These are phyloP conservation scores for Oldenlandia corymbosa DNA, from an alignment of 257 asterid species.

Conservation along the genomic window DNA sequence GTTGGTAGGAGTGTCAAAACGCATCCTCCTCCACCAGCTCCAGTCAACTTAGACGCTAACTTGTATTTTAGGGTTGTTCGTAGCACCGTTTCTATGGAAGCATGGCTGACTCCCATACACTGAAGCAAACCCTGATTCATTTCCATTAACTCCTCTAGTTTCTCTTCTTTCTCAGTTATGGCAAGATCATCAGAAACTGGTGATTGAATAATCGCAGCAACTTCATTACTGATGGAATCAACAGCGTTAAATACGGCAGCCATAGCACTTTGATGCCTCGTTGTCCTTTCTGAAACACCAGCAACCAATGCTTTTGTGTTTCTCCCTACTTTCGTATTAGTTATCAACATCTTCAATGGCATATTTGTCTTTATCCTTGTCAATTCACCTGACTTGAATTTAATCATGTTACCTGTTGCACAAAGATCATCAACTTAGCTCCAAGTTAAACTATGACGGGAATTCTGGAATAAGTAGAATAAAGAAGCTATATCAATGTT, in stretches of 20 bases:
- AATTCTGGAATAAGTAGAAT: neutral
- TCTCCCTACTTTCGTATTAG: conserved; percentile 89
- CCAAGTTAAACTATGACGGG: conserved; percentile 12
- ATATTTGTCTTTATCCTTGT: conserved; percentile 75
- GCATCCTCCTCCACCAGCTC: conserved; percentile 99
- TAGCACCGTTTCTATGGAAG: conserved; percentile 77
- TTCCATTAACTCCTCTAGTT: conserved; percentile 77
- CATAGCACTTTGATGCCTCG: conserved; percentile 76
- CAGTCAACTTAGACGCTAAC: conserved; percentile 78
- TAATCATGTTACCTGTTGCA: conserved; percentile 82
- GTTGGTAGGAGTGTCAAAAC: conserved; percentile 84
- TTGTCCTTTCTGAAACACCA: conserved; percentile 70
- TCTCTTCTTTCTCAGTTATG: conserved; percentile 89
- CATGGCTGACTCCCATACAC: conserved; percentile 96
- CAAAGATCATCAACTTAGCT: conserved; percentile 13
- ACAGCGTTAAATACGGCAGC: conserved; percentile 75
- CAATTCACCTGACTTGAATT: conserved; percentile 74
- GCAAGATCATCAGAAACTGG: conserved; percentile 83
- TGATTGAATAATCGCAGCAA: conserved; percentile 69
- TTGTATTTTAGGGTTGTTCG: conserved; percentile 70
- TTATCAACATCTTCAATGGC: conserved; percentile 94
- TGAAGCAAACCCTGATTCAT: conserved; percentile 94
- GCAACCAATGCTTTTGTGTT: conserved; percentile 85
- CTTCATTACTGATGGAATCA: conserved; percentile 80
- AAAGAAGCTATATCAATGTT: neutral